A percentile compares a stretch with the other conserved stretches of the same genome.
phyloP scores from a whole-genome alignment of 768 basidiomycete genomes.

The Tremella yokohamensis region DNA sequence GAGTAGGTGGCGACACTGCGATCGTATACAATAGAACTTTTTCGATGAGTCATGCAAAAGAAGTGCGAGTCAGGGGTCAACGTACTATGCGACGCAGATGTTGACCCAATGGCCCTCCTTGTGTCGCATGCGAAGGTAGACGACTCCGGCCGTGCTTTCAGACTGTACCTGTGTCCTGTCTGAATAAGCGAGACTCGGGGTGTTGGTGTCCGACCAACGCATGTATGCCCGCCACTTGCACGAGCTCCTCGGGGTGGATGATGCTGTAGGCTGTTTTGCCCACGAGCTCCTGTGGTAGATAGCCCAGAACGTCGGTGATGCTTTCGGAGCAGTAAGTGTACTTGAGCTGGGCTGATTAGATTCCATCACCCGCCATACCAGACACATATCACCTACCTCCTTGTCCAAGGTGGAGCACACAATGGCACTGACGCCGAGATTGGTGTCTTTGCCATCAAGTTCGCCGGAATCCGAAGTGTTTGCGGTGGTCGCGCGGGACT shows the following conservation, averaged over 20 bases:
- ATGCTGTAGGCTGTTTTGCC: constrained; percentile 27
- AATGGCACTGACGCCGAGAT: too few species aligned
- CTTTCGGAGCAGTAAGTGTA: constrained; percentile 34
- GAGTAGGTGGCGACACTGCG: constrained; percentile 28
- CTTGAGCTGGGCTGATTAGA: not conserved
- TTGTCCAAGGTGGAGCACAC: too few species aligned
- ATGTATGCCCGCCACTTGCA: constrained; percentile 24
- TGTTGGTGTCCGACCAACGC: constrained; percentile 25
- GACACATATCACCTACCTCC: too few species aligned
- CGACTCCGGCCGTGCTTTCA: constrained; percentile 33
- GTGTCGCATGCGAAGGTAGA: constrained; percentile 26
- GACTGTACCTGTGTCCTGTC: constrained; percentile 25
- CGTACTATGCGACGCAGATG: constrained; percentile 31
- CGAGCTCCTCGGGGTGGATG: constrained; percentile 42
- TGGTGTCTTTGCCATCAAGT: too few species aligned
- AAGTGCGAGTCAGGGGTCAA: not conserved
- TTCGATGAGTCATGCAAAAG: not conserved
- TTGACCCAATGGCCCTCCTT: constrained; percentile 29
- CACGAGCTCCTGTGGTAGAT: constrained; percentile 26
- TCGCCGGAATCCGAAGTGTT: too few species aligned
- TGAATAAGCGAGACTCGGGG: too few species aligned
- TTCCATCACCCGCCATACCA: too few species aligned
- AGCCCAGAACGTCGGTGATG: constrained; percentile 40
- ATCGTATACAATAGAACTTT: constrained; percentile 29
- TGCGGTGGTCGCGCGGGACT: too few species aligned